Evolutionary conservation across 2,329 filamentous ascomycete species (phyloP).

Genomic region (Cladorrhinum sp.): DNA sequence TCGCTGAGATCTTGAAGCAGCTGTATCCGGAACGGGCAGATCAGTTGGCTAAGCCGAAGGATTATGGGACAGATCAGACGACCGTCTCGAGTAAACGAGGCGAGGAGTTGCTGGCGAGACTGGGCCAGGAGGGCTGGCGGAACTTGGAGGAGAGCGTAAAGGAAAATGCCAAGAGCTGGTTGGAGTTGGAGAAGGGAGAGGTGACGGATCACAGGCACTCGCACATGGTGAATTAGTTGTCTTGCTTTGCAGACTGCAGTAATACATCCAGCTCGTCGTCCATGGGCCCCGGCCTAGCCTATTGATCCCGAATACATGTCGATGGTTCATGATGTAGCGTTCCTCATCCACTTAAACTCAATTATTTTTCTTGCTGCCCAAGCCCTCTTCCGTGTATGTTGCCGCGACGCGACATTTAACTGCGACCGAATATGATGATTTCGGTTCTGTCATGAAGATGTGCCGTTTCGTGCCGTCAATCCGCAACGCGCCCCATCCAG

Average conservation of each 20-base stretch:
- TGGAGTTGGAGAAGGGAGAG: slow-evolving; percentile 13
- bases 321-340: too few relatives aligned
- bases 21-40: slow-evolving; percentile 30
- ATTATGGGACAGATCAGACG: slow-evolving; percentile 31
- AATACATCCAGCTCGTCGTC: background rate
- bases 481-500: too few relatives aligned
- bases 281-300: too few relatives aligned
- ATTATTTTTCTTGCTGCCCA: too few relatives aligned
- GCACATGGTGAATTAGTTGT: background rate
- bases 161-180: slow-evolving; percentile 28
- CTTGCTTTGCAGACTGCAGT: background rate
- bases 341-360: too few relatives aligned
- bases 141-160: slow-evolving; percentile 31
- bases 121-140: slow-evolving; percentile 33
- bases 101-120: slow-evolving; percentile 26
- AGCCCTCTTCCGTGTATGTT: too few relatives aligned
- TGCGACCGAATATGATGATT: too few relatives aligned
- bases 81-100: slow-evolving; percentile 32
- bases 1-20: slow-evolving; percentile 30
- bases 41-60: slow-evolving; percentile 24
- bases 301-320: too few relatives aligned
- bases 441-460: too few relatives aligned
- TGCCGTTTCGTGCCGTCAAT: too few relatives aligned
- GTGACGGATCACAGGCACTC: slow-evolving; percentile 14
- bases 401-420: too few relatives aligned